Evolutionary conservation across 495 filamentous ascomycete genomes (phyloP), one percentile per base, ranked within the genome.

Genomic region (Penicillium subrubescens): DNA sequence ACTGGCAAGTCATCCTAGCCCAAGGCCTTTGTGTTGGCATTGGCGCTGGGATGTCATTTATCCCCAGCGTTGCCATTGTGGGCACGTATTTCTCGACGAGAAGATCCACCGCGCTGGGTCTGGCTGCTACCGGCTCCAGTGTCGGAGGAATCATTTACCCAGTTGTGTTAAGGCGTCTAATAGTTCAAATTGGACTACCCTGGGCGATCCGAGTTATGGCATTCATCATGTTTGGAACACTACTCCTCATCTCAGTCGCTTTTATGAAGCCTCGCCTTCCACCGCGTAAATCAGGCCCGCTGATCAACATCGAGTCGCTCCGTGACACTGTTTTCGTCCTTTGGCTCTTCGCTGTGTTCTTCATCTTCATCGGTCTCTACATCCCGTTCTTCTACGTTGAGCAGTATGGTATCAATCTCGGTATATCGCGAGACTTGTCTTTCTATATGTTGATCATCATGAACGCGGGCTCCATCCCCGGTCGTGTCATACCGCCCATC

Each of bases 341-440:
- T 56, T 33, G 21, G 53, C 43, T 69, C 11, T 56, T 65, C 15
- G 34, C 59, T 4, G 54, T 50, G 0, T 82, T 82, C 71, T 77
- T 90, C 39, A 87, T 88, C 73, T 89, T 88, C 74, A 82, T 84
- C 64, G 89, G 88, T 39, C 81, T 89, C 63, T 90, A 88, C 70
- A 66, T 90, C 14, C 90, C 89, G 0, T 84, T 90, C 74, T 88
- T 87, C 71, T 92, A 85, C 64, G 77, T 93, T 51, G 83, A 86
- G 34, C 74, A 86, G 19, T 76, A 86, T 54, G 89, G 86, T 0
- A 62, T 75, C 57, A 56, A 73, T 37, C 68, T 82, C 37, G 89
- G 88, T 17, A 87, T 92, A 83, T 74, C 77, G n/a, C 12, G 64
- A 0, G 65, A 65, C 10, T 75, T 92, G 0, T 79, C 86, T 10